phyloP scores from a whole-genome alignment of 1,139 yeast genomes.

The Hemisphaericaspora subhashii region DNA sequence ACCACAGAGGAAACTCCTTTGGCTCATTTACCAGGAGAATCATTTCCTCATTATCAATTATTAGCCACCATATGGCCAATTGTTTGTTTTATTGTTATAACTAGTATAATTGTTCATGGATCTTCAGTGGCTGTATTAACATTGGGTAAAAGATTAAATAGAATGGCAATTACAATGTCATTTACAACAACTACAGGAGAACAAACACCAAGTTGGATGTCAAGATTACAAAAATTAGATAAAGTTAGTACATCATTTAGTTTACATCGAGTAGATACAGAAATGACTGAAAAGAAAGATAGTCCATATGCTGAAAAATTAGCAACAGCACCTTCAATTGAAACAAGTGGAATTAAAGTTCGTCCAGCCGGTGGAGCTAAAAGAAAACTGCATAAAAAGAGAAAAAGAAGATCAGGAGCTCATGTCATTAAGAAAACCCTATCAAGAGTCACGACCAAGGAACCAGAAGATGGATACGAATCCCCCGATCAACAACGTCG shows the following conservation, averaged over 20 bases:
- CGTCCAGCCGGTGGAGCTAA: slow-evolving; percentile 81
- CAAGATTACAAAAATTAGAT: slow-evolving; percentile 79
- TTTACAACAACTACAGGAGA: slow-evolving; percentile 63
- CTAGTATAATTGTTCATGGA: slow-evolving; percentile 92
- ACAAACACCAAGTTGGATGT: slow-evolving; percentile 71
- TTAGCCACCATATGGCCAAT: slow-evolving; percentile 87
- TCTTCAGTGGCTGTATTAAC: slow-evolving; percentile 94
- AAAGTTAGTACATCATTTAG: slow-evolving; percentile 74
- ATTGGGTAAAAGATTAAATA: slow-evolving; percentile 83
- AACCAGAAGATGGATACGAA: slow-evolving; percentile 24
- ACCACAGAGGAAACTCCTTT: slow-evolving; percentile 64
- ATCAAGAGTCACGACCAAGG: slow-evolving; percentile 27
- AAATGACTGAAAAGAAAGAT: slow-evolving; percentile 22
- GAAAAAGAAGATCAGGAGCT: slow-evolving; percentile 27
- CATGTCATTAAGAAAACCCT: slow-evolving; percentile 31
- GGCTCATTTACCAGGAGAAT: slow-evolving; percentile 50
- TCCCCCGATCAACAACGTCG: slow-evolving; percentile 19
- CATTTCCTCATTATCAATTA: slow-evolving; percentile 63
- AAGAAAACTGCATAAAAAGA: slow-evolving; percentile 42
- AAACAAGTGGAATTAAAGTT: slow-evolving; percentile 68
- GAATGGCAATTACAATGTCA: slow-evolving; percentile 91
- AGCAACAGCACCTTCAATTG: slow-evolving; percentile 35
- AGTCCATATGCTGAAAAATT: not conserved
- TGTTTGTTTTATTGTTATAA: slow-evolving; percentile 77
- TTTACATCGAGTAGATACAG: slow-evolving; percentile 76